phyloP scores from a whole-genome alignment of 169 alveolate genomes.

The Neospora caninum region DNA sequence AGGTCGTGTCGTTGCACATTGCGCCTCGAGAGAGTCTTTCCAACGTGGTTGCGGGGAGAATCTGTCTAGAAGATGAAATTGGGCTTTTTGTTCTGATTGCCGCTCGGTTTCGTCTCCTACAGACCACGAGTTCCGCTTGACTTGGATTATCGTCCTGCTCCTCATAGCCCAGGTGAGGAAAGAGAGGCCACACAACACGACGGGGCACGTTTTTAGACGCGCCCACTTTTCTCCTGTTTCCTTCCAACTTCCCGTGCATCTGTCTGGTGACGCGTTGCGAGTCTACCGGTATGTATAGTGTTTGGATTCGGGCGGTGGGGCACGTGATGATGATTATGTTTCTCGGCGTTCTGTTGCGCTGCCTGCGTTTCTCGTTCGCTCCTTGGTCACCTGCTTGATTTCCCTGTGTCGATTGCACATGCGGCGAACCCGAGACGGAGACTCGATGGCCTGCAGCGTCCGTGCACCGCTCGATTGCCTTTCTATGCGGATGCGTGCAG shows the following conservation, averaged over 20 bases:
- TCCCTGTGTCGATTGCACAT: too few species aligned
- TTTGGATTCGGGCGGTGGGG: too few species aligned
- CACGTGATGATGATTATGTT: too few species aligned
- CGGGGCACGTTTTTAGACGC: neutral
- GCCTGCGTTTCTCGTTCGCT: too few species aligned
- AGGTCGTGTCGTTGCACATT: neutral
- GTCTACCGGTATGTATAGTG: too few species aligned
- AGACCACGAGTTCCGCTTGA: conserved; percentile 50
- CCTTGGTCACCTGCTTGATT: too few species aligned
- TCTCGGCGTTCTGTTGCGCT: too few species aligned
- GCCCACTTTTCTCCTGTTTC: neutral
- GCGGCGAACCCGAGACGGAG: too few species aligned
- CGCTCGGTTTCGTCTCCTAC: neutral
- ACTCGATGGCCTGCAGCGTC: too few species aligned
- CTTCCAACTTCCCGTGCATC: neutral
- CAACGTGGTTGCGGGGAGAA: neutral
- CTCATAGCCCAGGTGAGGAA: conserved; percentile 7
- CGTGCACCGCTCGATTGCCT: neutral
- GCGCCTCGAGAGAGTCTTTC: neutral
- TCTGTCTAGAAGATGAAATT: neutral
- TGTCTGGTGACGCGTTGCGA: too few species aligned
- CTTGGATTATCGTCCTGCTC: conserved; percentile 47
- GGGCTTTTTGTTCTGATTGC: neutral
- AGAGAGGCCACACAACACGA: too few species aligned
- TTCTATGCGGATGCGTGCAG: neutral